phyloP scores from a whole-genome alignment of 2,329 filamentous ascomycete genomes.

The Fusarium aywerte region DNA sequence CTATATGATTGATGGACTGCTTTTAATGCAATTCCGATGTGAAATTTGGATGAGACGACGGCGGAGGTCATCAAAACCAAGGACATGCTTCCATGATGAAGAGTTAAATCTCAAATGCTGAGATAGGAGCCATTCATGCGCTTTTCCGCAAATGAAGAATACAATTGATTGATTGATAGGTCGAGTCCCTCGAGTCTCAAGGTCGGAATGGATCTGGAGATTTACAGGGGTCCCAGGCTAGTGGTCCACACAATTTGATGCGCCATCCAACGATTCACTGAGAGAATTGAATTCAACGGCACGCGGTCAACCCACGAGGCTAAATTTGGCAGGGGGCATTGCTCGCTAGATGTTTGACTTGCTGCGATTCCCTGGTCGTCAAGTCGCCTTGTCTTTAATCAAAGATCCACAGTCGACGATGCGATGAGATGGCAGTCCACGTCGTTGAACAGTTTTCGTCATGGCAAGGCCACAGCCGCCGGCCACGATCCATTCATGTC shows the following conservation, averaged over 20 bases:
- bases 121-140: conserved; percentile 31
- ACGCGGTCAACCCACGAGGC: conserved; percentile 47
- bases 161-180: conserved; percentile 41
- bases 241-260: conserved; percentile 38
- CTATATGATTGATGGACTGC: conserved; percentile 32
- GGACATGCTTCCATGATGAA: conserved; percentile 24
- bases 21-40: conserved; percentile 31
- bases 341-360: conserved; percentile 37
- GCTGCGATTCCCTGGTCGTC: conserved; percentile 23
- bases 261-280: conserved; percentile 42
- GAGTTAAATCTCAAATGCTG: conserved; percentile 19
- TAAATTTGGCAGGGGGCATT: conserved; percentile 44
- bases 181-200: conserved; percentile 29
- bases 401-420: conserved; percentile 33
- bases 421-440: conserved; percentile 27
- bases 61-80: conserved; percentile 18
- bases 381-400: conserved; percentile 26
- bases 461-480: conserved; percentile 37
- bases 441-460: conserved; percentile 30
- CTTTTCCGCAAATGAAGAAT: conserved; percentile 17
- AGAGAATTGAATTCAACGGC: conserved; percentile 38
- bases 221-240: conserved; percentile 40
- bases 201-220: conserved; percentile 36
- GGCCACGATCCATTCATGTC: conserved; percentile 35
- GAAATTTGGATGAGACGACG: conserved; percentile 39